Evolutionary conservation across 2,329 filamentous ascomycete genomes (phyloP).

Genomic region (Beauveria pseudobassiana): DNA sequence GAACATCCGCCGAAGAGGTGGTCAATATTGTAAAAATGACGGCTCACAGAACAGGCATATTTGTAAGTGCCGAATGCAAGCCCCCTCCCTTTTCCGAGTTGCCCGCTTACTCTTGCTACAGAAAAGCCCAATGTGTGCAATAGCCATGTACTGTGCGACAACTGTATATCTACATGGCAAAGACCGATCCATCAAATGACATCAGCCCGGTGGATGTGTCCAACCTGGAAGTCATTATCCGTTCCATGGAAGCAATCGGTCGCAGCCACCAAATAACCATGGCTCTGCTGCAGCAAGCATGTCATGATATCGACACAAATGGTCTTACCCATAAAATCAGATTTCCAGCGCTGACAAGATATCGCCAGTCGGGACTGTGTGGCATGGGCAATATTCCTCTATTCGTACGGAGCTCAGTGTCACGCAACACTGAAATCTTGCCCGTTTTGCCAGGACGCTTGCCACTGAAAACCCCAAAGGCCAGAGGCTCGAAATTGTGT

Average conservation of each 20-base stretch:
- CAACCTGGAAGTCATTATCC: constrained; percentile 67
- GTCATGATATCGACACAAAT: constrained; percentile 66
- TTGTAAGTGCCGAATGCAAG: constrained; percentile 43
- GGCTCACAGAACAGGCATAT: constrained; percentile 58
- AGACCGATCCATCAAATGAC: constrained; percentile 53
- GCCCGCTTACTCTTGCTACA: constrained; percentile 11
- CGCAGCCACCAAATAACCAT: constrained; percentile 68
- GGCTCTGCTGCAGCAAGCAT: constrained; percentile 76
- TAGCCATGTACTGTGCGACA: constrained; percentile 79
- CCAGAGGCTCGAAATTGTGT: neutral
- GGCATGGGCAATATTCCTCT: constrained; percentile 37
- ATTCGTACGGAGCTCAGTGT: constrained; percentile 37
- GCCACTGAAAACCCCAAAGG: constrained; percentile 29
- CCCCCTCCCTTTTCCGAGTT: neutral
- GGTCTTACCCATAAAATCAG: constrained; percentile 29
- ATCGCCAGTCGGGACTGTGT: constrained; percentile 23
- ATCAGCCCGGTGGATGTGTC: constrained; percentile 39
- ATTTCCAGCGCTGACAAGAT: constrained; percentile 28
- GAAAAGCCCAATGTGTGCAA: constrained; percentile 41
- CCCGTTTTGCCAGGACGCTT: constrained; percentile 38
- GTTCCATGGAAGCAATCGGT: constrained; percentile 70
- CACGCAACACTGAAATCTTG: constrained; percentile 32
- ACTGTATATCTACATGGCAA: constrained; percentile 72
- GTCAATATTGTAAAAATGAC: constrained; percentile 75
- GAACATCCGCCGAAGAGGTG: constrained; percentile 77